Conservation (phyloP, 805 yeast genomes). For the Cyberlindnera maritima region DNA sequence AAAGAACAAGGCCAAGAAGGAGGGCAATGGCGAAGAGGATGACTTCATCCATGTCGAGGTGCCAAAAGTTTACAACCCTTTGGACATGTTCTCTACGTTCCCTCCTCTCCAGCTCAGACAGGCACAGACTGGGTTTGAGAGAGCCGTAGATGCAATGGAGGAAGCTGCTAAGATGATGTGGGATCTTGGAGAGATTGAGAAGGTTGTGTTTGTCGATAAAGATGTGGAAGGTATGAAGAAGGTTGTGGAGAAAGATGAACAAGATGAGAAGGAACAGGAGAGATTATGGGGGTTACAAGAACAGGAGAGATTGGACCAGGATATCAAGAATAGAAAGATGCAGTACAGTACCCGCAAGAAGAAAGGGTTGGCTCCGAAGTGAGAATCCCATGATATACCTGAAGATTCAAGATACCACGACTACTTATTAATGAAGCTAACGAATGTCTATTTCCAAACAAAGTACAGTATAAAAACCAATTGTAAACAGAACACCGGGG, state of each 20-base stretch:
- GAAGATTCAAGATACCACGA: neutral
- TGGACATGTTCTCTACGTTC: conserved; percentile 46
- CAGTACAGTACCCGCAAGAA: neutral
- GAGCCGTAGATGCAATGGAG: conserved; percentile 27
- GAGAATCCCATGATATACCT: neutral
- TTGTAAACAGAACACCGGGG: no score
- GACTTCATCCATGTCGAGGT: neutral
- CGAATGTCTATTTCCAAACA: neutral
- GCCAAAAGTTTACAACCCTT: conserved; percentile 31
- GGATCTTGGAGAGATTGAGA: neutral
- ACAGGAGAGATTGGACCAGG: neutral
- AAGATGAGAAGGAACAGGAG: neutral
- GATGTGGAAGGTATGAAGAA: neutral
- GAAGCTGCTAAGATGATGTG: conserved; percentile 2
- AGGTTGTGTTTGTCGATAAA: neutral
- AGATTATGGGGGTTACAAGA: neutral
- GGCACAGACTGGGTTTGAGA: conserved; percentile 37
- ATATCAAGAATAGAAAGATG: neutral
- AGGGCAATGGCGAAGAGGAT: neutral
- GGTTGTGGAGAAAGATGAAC: neutral
- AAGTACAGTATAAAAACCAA: no score
- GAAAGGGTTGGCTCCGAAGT: neutral
- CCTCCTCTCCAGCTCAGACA: conserved; percentile 40
- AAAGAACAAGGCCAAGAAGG: neutral
- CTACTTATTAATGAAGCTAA: neutral